Percentiles rank a stretch among this genome's conserved stretches.
These are phyloP conservation scores for Rostrohypoxylon terebratum DNA, from an alignment of 495 filamentous ascomycete species.

Conservation along the genomic window DNA sequence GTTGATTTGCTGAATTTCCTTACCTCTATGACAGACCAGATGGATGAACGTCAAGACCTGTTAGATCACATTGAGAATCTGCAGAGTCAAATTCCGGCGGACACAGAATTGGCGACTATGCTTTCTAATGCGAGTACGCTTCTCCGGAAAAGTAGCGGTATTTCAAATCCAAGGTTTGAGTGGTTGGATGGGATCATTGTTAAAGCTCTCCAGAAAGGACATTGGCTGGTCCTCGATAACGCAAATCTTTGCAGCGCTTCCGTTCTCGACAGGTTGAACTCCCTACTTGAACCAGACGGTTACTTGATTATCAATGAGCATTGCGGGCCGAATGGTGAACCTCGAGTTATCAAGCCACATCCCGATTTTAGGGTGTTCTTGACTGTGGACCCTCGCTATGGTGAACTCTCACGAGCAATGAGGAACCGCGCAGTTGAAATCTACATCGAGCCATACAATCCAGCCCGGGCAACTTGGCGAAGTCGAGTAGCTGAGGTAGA, in stretches of 20 bases:
- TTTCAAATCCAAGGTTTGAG: slow-evolving; percentile 84
- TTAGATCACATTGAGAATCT: slow-evolving; percentile 50
- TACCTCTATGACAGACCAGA: slow-evolving; percentile 44
- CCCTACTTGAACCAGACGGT: slow-evolving; percentile 90
- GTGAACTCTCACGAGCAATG: slow-evolving; percentile 96
- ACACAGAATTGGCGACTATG: slow-evolving; percentile 44
- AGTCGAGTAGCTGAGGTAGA: slow-evolving; percentile 56
- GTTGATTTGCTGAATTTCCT: slow-evolving; percentile 58
- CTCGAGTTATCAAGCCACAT: slow-evolving; percentile 83
- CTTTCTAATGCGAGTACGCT: slow-evolving; percentile 53
- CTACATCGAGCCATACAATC: slow-evolving; percentile 66
- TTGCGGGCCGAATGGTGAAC: slow-evolving; percentile 81
- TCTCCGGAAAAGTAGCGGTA: slow-evolving; percentile 56
- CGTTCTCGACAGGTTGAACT: slow-evolving; percentile 94
- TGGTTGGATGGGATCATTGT: slow-evolving; percentile 96
- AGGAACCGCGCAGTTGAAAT: slow-evolving; percentile 94
- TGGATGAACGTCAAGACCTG: slow-evolving; percentile 47
- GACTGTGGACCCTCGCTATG: slow-evolving; percentile 92
- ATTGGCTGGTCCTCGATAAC: slow-evolving; percentile 96
- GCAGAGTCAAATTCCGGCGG: slow-evolving; percentile 37
- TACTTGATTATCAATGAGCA: slow-evolving; percentile 92
- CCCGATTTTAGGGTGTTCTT: slow-evolving; percentile 91
- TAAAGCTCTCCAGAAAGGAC: slow-evolving; percentile 82
- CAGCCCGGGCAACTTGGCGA: slow-evolving; percentile 26
- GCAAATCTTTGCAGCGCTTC: slow-evolving; percentile 96